phyloP scores from a whole-genome alignment of 2,329 filamentous ascomycete genomes.

The Colletotrichum caudatum region DNA sequence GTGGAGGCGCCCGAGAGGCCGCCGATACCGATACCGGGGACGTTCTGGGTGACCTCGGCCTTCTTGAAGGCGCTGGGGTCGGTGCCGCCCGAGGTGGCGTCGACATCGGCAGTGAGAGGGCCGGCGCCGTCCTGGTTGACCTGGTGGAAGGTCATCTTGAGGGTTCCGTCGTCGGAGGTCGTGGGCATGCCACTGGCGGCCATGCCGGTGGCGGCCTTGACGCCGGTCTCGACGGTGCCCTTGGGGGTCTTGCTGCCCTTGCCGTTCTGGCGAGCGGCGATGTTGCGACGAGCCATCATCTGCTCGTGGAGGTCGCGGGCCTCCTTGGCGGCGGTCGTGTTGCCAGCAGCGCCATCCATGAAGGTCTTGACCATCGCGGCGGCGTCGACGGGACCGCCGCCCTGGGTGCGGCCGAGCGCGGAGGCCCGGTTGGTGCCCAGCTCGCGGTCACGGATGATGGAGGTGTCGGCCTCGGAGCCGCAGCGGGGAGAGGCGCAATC shows the following conservation, averaged over 20 bases:
- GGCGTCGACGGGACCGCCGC: slow-evolving; percentile 69
- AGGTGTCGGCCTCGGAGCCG: slow-evolving; percentile 74
- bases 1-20: slow-evolving; percentile 70
- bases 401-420: slow-evolving; percentile 73
- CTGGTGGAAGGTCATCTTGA: slow-evolving; percentile 75
- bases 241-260: slow-evolving; percentile 42
- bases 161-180: slow-evolving; percentile 73
- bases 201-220: slow-evolving; percentile 65
- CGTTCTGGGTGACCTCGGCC: slow-evolving; percentile 70
- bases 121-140: slow-evolving; percentile 79
- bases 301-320: slow-evolving; percentile 56
- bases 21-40: slow-evolving; percentile 67
- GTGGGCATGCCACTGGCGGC: slow-evolving; percentile 75
- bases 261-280: slow-evolving; percentile 36
- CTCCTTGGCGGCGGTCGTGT: slow-evolving; percentile 55
- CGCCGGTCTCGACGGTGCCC: slow-evolving; percentile 60
- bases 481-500: slow-evolving; percentile 72
- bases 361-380: slow-evolving; percentile 68
- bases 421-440: slow-evolving; percentile 63
- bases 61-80: slow-evolving; percentile 70
- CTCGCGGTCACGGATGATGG: slow-evolving; percentile 74
- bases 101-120: slow-evolving; percentile 69
- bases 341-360: slow-evolving; percentile 60
- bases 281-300: slow-evolving; percentile 49
- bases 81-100: slow-evolving; percentile 72